These are phyloP conservation scores for Syzygium jambos DNA, from an alignment of 345 rosid genomes.

Conservation along the genomic window DNA sequence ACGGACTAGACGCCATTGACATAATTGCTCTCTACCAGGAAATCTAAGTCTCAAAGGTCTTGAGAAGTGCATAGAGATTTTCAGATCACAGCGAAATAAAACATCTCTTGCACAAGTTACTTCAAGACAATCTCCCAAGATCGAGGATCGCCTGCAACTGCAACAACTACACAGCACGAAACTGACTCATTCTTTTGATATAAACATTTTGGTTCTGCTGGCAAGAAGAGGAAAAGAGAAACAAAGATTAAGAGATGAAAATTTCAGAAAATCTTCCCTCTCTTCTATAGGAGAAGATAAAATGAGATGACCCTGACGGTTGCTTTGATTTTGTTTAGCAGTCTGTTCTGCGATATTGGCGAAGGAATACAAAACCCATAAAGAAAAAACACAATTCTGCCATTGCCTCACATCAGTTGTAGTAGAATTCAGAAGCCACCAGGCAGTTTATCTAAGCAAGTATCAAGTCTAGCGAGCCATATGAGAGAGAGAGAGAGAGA, in stretches of 20 bases:
- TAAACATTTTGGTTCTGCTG: not conserved
- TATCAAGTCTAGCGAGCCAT: not conserved
- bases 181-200: not conserved
- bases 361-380: not conserved
- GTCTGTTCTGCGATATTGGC: not conserved
- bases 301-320: not conserved
- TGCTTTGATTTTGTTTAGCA: not conserved
- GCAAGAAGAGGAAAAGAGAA: not conserved
- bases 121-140: not conserved
- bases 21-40: not conserved
- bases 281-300: not conserved
- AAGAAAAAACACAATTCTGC: not conserved
- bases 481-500: too few species aligned
- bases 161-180: not conserved
- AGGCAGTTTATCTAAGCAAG: not conserved
- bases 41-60: not conserved
- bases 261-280: not conserved
- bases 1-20: not conserved
- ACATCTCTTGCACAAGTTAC: not conserved
- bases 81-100: not conserved
- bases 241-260: not conserved
- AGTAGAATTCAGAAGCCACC: not conserved
- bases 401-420: not conserved
- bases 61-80: not conserved
- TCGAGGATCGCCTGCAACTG: not conserved